These are phyloP conservation scores for Cutaneotrichosporon arboriforme DNA, from an alignment of 1,284 basidiomycete genomes.

Conservation along the genomic window DNA sequence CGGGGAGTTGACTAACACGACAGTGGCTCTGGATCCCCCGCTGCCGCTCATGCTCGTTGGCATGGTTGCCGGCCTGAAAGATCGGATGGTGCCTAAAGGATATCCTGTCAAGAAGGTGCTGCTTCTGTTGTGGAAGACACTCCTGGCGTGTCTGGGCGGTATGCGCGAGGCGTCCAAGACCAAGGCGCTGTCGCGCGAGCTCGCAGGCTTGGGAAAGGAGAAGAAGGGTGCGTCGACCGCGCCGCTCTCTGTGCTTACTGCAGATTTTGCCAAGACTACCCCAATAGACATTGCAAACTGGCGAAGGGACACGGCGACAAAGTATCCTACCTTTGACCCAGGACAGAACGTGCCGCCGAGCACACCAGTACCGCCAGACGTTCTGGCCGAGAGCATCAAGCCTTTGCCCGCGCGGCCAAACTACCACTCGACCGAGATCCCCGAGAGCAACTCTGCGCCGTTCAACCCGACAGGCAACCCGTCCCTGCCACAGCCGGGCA, in stretches of 20 bases:
- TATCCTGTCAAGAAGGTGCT: slow-evolving; percentile 84
- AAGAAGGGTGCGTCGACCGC: slow-evolving; percentile 52
- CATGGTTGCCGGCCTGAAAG: slow-evolving; percentile 79
- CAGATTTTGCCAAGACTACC: slow-evolving; percentile 67
- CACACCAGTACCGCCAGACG: slow-evolving; percentile 50
- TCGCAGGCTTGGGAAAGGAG: slow-evolving; percentile 62
- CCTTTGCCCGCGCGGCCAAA: slow-evolving; percentile 88
- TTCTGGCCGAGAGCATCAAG: slow-evolving; percentile 81
- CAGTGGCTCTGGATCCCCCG: slow-evolving; percentile 92
- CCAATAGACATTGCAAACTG: slow-evolving; percentile 84
- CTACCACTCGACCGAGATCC: slow-evolving; percentile 58
- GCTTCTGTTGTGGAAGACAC: slow-evolving; percentile 92
- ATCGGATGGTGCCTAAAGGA: slow-evolving; percentile 81
- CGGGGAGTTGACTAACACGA: background rate
- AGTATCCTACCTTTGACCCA: slow-evolving; percentile 85
- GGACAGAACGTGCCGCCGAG: slow-evolving; percentile 50
- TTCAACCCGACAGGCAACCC: slow-evolving; percentile 3
- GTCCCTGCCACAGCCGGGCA: slow-evolving; percentile 56
- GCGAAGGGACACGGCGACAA: slow-evolving; percentile 79
- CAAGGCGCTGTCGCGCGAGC: slow-evolving; percentile 77
- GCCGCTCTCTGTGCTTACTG: slow-evolving; percentile 1
- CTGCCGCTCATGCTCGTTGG: slow-evolving; percentile 88
- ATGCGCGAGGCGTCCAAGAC: slow-evolving; percentile 77
- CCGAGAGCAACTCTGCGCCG: slow-evolving; percentile 19
- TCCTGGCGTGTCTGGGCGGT: slow-evolving; percentile 88